These are phyloP conservation scores for Calonectria pteridis DNA, from an alignment of 2,329 filamentous ascomycete genomes.

Conservation along the genomic window DNA sequence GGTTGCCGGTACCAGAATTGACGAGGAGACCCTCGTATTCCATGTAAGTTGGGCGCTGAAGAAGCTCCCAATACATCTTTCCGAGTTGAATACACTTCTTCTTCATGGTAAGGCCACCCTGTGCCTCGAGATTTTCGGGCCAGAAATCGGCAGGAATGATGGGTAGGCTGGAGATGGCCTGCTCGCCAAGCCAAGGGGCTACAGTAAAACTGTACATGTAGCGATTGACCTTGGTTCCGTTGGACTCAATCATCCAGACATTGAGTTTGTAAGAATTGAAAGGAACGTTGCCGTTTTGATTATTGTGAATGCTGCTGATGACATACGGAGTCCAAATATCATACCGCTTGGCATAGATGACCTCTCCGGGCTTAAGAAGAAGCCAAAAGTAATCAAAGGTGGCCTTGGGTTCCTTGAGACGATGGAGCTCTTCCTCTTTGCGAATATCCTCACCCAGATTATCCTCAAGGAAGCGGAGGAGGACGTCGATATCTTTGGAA, in stretches of 20 bases:
- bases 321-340: constrained; percentile 57
- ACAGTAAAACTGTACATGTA: constrained; percentile 53
- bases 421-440: constrained; percentile 57
- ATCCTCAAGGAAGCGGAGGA: constrained; percentile 58
- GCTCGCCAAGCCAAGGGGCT: constrained; percentile 57
- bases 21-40: constrained; percentile 59
- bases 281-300: constrained; percentile 18
- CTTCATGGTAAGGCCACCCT: constrained; percentile 48
- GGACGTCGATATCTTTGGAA: constrained; percentile 58
- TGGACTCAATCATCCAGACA: constrained; percentile 58
- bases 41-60: constrained; percentile 60
- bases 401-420: constrained; percentile 52
- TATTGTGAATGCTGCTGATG: constrained; percentile 50
- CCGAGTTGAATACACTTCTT: constrained; percentile 57
- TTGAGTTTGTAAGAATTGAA: constrained; percentile 47
- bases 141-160: constrained; percentile 59
- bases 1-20: constrained; percentile 43
- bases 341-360: constrained; percentile 57
- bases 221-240: constrained; percentile 50
- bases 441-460: constrained; percentile 52
- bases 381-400: constrained; percentile 62
- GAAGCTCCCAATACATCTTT: constrained; percentile 61
- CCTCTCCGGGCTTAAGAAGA: constrained; percentile 58
- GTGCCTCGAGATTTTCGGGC: constrained; percentile 50
- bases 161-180: constrained; percentile 55